Percentiles rank a stretch among this genome's conserved stretches.
phyloP scores from a whole-genome alignment of 805 yeast species.

The Dipodascus albidus region DNA sequence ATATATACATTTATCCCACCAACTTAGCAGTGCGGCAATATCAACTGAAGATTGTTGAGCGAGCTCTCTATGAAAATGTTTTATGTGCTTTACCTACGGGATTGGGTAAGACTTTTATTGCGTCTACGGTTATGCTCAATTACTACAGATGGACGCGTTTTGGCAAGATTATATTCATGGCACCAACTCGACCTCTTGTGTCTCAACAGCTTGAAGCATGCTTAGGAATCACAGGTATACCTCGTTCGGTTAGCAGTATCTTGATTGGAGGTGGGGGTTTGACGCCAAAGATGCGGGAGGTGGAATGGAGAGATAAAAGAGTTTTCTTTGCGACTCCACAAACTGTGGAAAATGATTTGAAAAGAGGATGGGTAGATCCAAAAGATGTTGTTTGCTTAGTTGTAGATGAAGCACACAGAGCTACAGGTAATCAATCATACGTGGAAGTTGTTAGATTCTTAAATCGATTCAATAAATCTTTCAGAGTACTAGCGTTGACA shows the following conservation, averaged over 20 bases:
- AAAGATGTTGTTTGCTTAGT: constrained; percentile 63
- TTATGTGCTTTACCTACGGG: constrained; percentile 96
- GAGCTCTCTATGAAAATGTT: constrained; percentile 60
- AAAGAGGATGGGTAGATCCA: constrained; percentile 66
- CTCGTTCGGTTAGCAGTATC: constrained; percentile 66
- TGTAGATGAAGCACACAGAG: constrained; percentile 92
- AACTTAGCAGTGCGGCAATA: constrained; percentile 79
- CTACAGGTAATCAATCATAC: constrained; percentile 84
- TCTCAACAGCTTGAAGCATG: constrained; percentile 96
- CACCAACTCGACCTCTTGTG: constrained; percentile 93
- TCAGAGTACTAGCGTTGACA: constrained; percentile 73
- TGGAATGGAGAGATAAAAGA: constrained; percentile 65
- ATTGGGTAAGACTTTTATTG: constrained; percentile 92
- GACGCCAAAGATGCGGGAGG: constrained; percentile 45
- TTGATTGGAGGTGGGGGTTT: constrained; percentile 40
- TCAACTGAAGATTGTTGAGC: constrained; percentile 67
- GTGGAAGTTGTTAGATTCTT: constrained; percentile 66
- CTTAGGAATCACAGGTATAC: constrained; percentile 74
- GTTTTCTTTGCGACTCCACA: constrained; percentile 95
- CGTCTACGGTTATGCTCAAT: constrained; percentile 86
- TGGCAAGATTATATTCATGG: constrained; percentile 83
- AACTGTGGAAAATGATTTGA: constrained; percentile 83
- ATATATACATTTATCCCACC: constrained; percentile 67
- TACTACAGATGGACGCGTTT: constrained; percentile 73
- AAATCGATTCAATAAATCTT: constrained; percentile 38